Conservation (phyloP, 2,329 filamentous ascomycete genomes). For the Periglandula ipomoeae region DNA sequence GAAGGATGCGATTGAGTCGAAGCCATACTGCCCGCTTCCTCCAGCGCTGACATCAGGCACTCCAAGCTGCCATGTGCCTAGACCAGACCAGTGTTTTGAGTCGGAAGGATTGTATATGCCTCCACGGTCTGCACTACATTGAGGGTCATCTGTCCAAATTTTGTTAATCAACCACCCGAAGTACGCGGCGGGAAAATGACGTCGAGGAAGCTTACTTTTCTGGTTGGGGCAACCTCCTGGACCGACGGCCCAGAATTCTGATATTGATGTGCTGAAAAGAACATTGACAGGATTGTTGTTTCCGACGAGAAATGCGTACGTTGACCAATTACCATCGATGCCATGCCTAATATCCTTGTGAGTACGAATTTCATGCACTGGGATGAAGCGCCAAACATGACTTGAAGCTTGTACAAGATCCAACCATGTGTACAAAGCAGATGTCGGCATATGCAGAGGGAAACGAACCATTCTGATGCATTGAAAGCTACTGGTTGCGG, state of each 20-base stretch:
- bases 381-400: not conserved
- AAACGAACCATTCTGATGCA: slow-evolving; percentile 14
- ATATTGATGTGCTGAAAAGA: slow-evolving; percentile 55
- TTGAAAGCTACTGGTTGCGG: slow-evolving; percentile 13
- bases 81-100: slow-evolving; percentile 48
- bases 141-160: slow-evolving; percentile 29
- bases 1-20: slow-evolving; percentile 37
- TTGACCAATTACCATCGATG: slow-evolving; percentile 64
- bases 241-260: slow-evolving; percentile 62
- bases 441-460: not conserved
- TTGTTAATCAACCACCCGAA: slow-evolving; percentile 11
- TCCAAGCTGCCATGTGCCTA: slow-evolving; percentile 52
- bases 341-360: slow-evolving; percentile 41
- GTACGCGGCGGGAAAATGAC: not conserved
- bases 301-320: slow-evolving; percentile 47
- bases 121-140: slow-evolving; percentile 49
- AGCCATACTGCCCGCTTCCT: slow-evolving; percentile 57
- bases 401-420: not conserved
- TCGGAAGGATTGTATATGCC: slow-evolving; percentile 42
- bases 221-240: slow-evolving; percentile 39
- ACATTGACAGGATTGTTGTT: slow-evolving; percentile 28
- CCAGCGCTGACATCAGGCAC: slow-evolving; percentile 47
- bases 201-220: slow-evolving; percentile 29
- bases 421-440: not conserved
- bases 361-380: not conserved